These are phyloP conservation scores for Jatropha podagrica DNA, from an alignment of 441 rosid species.

Conservation along the genomic window DNA sequence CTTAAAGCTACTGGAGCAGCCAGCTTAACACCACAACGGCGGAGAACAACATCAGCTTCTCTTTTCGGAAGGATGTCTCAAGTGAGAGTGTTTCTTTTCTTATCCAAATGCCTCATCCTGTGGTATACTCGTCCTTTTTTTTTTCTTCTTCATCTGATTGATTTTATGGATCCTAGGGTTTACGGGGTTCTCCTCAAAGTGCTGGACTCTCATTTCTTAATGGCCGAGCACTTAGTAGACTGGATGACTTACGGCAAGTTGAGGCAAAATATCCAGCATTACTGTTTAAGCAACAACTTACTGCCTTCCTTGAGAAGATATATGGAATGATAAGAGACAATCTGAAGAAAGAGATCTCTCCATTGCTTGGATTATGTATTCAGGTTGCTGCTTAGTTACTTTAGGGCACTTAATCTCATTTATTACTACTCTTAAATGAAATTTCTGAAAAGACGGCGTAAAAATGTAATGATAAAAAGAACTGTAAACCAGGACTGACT, in stretches of 20 bases:
- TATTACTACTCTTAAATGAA: background rate
- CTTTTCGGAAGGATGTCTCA: conserved; percentile 99
- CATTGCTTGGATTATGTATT: conserved; percentile 94
- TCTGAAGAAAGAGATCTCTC: conserved; percentile 97
- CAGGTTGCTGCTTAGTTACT: conserved; percentile 58
- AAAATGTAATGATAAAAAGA: background rate
- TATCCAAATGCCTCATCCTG: background rate
- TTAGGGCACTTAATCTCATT: conserved; percentile 14
- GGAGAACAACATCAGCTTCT: conserved; percentile 91
- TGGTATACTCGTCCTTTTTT: conserved; percentile 5
- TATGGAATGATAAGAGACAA: conserved; percentile 99
- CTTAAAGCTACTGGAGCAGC: conserved; percentile 99
- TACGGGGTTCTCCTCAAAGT: conserved; percentile 93
- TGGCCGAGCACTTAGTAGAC: conserved; percentile 73
- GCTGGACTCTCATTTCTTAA: conserved; percentile 86
- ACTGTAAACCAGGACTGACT: background rate
- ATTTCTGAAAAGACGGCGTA: background rate
- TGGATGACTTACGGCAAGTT: conserved; percentile 92
- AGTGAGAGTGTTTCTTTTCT: conserved; percentile 44
- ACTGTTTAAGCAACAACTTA: conserved; percentile 99
- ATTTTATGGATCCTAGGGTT: conserved; percentile 52
- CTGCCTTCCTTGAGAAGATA: conserved; percentile 99
- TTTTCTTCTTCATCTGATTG: conserved; percentile 16
- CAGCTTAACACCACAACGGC: conserved; percentile 93
- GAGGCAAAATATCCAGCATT: conserved; percentile 99